Conservation (phyloP, 176 grass and related monocot genomes). For the Ensete glaucum region DNA sequence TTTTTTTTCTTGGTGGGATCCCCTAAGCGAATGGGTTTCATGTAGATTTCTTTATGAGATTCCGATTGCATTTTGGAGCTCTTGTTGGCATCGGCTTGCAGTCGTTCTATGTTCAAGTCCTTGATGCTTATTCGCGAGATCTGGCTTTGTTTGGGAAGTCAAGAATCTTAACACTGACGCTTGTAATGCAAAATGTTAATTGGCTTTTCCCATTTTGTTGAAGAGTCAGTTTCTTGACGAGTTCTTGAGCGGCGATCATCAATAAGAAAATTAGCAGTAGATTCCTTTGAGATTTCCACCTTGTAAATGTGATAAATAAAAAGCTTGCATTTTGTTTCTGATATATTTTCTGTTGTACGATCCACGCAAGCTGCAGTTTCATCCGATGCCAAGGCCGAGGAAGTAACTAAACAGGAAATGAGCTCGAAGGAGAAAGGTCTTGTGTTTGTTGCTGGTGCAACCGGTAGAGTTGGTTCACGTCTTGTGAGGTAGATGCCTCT, state of each 20-base stretch:
- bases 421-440: constrained; percentile 26
- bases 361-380: constrained; percentile 5
- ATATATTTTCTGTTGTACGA: neutral
- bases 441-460: constrained; percentile 44
- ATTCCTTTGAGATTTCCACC: too few species aligned
- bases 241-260: too few species aligned
- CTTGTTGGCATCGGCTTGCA: neutral
- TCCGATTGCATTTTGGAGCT: neutral
- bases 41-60: neutral
- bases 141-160: too few species aligned
- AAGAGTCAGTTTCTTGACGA: too few species aligned
- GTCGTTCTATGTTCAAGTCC: too few species aligned
- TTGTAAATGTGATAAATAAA: neutral
- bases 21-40: neutral
- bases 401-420: constrained; percentile 12
- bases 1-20: neutral
- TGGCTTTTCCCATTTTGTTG: too few species aligned
- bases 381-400: constrained; percentile 18
- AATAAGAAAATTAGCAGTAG: too few species aligned
- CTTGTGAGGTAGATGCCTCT: constrained; percentile 8
- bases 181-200: neutral
- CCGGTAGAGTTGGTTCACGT: constrained; percentile 46
- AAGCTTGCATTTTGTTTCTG: neutral
- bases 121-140: too few species aligned
- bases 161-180: too few species aligned